Base-by-base conservation (phyloP, 2,329 filamentous ascomycete genomes). In the Plectosphaerella plurivora region DNA sequence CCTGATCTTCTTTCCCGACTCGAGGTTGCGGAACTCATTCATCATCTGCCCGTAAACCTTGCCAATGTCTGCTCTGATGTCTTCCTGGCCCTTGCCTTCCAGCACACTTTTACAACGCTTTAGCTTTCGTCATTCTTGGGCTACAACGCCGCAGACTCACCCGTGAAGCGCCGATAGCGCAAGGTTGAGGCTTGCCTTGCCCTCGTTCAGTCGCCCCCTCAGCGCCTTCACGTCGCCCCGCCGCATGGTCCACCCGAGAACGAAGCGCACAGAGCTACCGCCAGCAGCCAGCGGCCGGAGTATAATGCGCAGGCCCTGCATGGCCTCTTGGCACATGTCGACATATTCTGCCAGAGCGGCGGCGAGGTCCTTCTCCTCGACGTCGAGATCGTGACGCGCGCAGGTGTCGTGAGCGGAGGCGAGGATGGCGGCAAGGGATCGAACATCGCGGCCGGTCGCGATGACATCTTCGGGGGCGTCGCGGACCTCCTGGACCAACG, bases 381-480 rank as follows among this genome's bases (percentile, higher is more conserved):
- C 16, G 24, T 16, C 16, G 14, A 50, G 24, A n/a, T 36, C 41
- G 25, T 50, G 24, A 14, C 33, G 24, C 11, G 41, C 35, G 22
- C 39, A 44, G 3, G 41, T 45, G 14, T 50, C 41, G 20, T 50
- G 49, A 15, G 49, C 49, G 24, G 49, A 22, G 10, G 24, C 16
- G n/a, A 50, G 12, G 14, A 50, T 24, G 16, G 49, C 39, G 11
- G 24, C 25, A 4, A 50, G 41, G 5, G 39, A 15, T 10, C 22
- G 49, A n/a, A 50, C 39, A 16, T 50, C 49, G 25, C 39, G 28
- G n/a, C 41, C 39, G 14, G 35, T n/a, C 10, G n/a, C 39, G 10
- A 44, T 3, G 14, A 50, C 45, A n/a, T 50, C 49, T n/a, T 50
- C 49, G 10, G 41, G 49, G 16, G 49, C 49, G 5, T 50, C 49